Base-by-base conservation (phyloP, 2,329 filamentous ascomycete species). In the Talaromyces atroroseus region DNA sequence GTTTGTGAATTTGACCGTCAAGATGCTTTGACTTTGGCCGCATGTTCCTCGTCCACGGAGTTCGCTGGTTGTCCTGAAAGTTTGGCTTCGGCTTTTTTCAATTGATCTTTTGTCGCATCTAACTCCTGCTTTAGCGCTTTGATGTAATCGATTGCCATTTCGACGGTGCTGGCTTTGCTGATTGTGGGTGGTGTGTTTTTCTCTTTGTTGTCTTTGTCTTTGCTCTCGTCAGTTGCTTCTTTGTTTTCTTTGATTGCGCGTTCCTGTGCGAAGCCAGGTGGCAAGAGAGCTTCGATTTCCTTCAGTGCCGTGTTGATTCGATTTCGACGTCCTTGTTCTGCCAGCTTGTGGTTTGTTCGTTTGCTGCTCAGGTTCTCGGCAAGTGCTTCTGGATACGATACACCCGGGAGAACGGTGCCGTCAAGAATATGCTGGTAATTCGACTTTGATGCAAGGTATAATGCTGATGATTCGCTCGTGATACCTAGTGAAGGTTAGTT, bases 391-490 rank as follows among this genome's bases (percentile, higher is more conserved):
- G 92, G 92, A 64, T 96, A 97, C 1, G 88, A 88, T 12, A 96
- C 88, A 12, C 92, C 92, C 0, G 92, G 92, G 0, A 96, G 84
- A 56, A 87, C 86, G 51, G 91, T 97, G 49, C 94, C 94, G 70
- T 97, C 94, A 11, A 99, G 76, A 38, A 99, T 94, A 65, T 96
- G 95, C 67, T 97, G 92, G 66, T 99, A 99, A 67, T 99, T 99
- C 1, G 92, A 97, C 71, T 97, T 97, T 16, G 89, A 90, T 36
- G 92, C 89, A 26, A 99, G 80, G 46, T 97, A 81, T 26, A 90
- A 81, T n/a, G 85, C 83, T 57, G 84, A 84, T 2, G 80, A 79
- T 52, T 85, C 81, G 36, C 81, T 78, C 20, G 81, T 76, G 16
- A 82, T 69, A 36, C 74, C 61, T 57, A 49, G 57, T 45, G 46